Base-by-base conservation (phyloP, 2,329 filamentous ascomycete species). In the Fusarium sp. region DNA sequence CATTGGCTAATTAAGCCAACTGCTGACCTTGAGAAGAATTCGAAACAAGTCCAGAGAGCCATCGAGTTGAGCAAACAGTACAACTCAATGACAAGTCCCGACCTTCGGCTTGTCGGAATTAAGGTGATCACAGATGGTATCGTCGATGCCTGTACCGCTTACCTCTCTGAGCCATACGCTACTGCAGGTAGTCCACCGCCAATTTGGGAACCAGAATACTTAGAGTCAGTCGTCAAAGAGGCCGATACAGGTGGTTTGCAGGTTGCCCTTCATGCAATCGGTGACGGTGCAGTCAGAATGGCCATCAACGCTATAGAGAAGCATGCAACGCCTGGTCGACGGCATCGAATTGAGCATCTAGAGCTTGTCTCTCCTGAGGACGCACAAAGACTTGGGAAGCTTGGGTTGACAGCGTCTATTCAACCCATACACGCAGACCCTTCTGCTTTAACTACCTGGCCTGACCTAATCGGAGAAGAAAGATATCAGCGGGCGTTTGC, bases 51-150 rank as follows among this genome's bases (percentile, higher is more conserved):
- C 4, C 81, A 85, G 45, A 81, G 81, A 1, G 85, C 84, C 0
- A 83, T 85, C 25, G 82, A 83, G 57, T 72, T 87, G 15, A 79
- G 80, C 18, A 63, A 62, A 5, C 38, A 76, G 60, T 80, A 77
- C 62, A 81, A 78, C 58, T 75, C 72, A 13, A 65, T 72, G 8
- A 78, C 72, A 0, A 79, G 78, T 1, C 80, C 80, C 0, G 78
- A 83, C 54, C 70, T 82, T 54, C 84, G 84, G 10, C 79, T 90
- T 34, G 83, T 85, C 0, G 88, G 88, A 13, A 87, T 90, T 75
- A 91, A 91, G 74, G 76, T 90, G 25, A 88, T 90, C 41, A 86
- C 84, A 64, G 88, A 90, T 69, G 88, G 88, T 12, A 87, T 90
- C 30, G 80, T 91, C 38, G 88, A 91, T 68, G 86, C 85, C 3